A percentile compares a stretch with the other conserved stretches of the same genome.
phyloP scores from a whole-genome alignment of 129 eudicot species.

The Kitagawia praeruptora region DNA sequence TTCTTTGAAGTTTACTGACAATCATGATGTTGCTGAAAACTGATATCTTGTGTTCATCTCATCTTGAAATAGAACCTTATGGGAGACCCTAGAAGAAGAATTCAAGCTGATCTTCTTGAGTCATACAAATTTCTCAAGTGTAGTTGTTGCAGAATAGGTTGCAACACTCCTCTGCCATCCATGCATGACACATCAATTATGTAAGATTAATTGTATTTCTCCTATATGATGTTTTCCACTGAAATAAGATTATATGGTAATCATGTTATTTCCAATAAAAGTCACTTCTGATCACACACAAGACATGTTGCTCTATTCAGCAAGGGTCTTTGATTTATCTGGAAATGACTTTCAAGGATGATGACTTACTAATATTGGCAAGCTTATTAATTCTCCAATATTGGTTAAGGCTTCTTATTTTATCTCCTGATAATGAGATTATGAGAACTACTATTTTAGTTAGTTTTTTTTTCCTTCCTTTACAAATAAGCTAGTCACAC shows the following conservation, averaged over 20 bases:
- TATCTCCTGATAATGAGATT: background rate
- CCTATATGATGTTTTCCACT: background rate
- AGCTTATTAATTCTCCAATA: background rate
- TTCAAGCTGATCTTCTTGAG: slow-evolving; percentile 81
- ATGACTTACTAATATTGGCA: background rate
- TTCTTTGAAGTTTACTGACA: background rate
- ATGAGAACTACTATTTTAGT: background rate
- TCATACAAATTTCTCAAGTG: slow-evolving; percentile 56
- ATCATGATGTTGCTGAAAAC: background rate
- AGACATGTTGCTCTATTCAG: background rate
- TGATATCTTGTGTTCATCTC: slow-evolving; percentile 8
- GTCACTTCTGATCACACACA: background rate
- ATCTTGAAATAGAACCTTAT: slow-evolving; percentile 40
- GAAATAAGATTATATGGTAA: background rate
- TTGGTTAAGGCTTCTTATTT: background rate
- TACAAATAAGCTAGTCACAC: background rate
- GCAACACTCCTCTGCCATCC: slow-evolving; percentile 44
- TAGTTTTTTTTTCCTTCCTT: background rate
- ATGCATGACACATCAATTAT: slow-evolving; percentile 79
- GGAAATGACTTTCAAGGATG: background rate
- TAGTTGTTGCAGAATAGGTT: slow-evolving; percentile 68
- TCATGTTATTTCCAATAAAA: background rate
- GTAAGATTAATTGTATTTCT: slow-evolving; percentile 30
- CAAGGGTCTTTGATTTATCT: background rate
- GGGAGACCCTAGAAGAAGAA: slow-evolving; percentile 86